Base-by-base conservation (phyloP, 2,329 filamentous ascomycete genomes). In the Cordyceps pruinosa region DNA sequence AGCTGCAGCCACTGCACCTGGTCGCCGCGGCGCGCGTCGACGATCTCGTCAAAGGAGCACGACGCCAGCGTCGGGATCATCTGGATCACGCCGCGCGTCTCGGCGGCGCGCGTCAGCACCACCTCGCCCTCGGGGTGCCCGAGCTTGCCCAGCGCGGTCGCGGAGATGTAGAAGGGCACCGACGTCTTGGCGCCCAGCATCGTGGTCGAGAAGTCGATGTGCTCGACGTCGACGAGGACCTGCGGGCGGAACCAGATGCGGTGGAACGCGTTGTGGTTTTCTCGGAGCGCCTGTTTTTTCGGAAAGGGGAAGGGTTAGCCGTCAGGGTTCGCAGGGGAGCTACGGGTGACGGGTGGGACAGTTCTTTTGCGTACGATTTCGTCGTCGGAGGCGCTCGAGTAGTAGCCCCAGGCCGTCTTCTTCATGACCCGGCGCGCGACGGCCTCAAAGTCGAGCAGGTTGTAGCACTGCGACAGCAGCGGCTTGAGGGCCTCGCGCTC, bases 61-160 rank as follows among this genome's bases (percentile, higher is more conserved):
- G 91, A 97, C 2, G 94, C 94, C 7, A 99, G 80, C 3, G 94
- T 99, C 2, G 94, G 94, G 60, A 99, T 97, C 94, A 99, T 99
- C 74, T 99, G 94, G 60, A 97, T 83, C 52, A 97, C 87, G 68
- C 92, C 84, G 78, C 97, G 93, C 68, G 88, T 89, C 69, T 82
- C 80, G 2, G 94, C 87, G 17, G 90, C 91, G 58, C 86, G 82
- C 0, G 94, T 97, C 58, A 99, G 81, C 10, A 96, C 79, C 5
- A 97, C 91, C 72, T 99, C 94, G 65, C 94, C 94, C 72, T 97
- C 94, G 0, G 88, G 88, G 69, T 99, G 82, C 58, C 94, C 94
- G 4, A 99, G 85, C 74, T 97, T 97, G 64, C 94, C 94, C 8
- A 99, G 82, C 0, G 94, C 94, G 7, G 94, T 97, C 45, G 94